A percentile compares a stretch with the other conserved stretches of the same genome.
Evolutionary conservation across 2,329 filamentous ascomycete genomes (phyloP).

Genomic region (Zasmidium cellare): DNA sequence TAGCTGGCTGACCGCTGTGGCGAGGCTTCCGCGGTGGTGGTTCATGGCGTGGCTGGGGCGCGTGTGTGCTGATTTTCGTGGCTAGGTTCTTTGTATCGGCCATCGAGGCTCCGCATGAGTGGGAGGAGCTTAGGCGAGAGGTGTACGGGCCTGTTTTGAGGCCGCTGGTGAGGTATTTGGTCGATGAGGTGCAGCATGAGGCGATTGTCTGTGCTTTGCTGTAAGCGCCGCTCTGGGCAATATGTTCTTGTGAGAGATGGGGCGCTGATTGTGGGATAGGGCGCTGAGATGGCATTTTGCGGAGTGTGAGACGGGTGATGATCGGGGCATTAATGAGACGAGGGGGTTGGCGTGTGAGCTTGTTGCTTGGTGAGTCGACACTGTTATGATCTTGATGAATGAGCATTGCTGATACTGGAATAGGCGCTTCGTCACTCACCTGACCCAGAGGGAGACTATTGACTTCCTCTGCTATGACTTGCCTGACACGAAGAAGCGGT

Average conservation of each 20-base stretch:
- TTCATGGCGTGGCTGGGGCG: background rate
- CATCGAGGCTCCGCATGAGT: conserved; percentile 65
- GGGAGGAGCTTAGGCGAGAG: conserved; percentile 71
- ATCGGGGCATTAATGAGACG: conserved; percentile 66
- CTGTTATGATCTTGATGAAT: background rate
- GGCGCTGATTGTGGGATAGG: conserved; percentile 41
- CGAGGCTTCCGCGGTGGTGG: conserved; percentile 7
- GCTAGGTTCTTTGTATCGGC: conserved; percentile 62
- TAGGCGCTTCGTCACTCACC: conserved; percentile 66
- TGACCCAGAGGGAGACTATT: conserved; percentile 72
- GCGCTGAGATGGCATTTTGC: conserved; percentile 75
- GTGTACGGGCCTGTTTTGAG: conserved; percentile 57
- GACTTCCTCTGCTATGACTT: conserved; percentile 75
- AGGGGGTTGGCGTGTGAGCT: conserved; percentile 76
- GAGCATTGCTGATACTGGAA: background rate
- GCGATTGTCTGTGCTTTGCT: conserved; percentile 71
- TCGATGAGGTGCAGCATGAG: conserved; percentile 63
- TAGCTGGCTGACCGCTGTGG: background rate
- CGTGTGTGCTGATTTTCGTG: conserved; percentile 12
- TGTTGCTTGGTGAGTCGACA: conserved; percentile 62
- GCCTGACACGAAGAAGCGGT: conserved; percentile 38
- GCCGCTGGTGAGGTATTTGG: conserved; percentile 67
- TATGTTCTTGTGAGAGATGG: background rate
- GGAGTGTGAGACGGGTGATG: conserved; percentile 58
- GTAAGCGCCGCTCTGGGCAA: conserved; percentile 42